Evolutionary conservation across 176 grass and related monocot species (phyloP), one percentile per base, ranked within the genome.

Genomic region (Oryza glaberrima): DNA sequence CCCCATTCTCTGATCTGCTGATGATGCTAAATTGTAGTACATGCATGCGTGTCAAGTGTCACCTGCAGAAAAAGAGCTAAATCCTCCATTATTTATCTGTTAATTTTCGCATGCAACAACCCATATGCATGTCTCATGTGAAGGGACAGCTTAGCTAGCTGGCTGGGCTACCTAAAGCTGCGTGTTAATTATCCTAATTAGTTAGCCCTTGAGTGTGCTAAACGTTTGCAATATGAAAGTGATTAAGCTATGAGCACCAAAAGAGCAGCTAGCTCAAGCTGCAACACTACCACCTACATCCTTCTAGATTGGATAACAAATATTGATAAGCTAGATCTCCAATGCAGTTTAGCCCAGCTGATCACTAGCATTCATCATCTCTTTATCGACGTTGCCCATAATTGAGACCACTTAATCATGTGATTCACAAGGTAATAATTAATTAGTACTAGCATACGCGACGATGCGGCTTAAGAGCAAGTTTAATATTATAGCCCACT

Each of bases 111-210:
- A 47, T 23, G 30, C 19, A 3, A 38, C 65, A 22, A 49, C 67
- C 16, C 68, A 61, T 84, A 70, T 47, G 30, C n/a, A 30, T 85
- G 74, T 83, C 77, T 84, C 51, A 22, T 11, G 87, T 89, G 82
- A 89, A 85, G 82, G 65, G 51, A 54, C 82, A 77, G 64, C 65
- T 44, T 47, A 67, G 49, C 63, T 44, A 49, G 52, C 52, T 46
- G 70, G 85, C 71, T 36, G 9, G 9, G 77, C 68, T 26, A 58
- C 20, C 49, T 82, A 71, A 75, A 83, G 81, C 6, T 36, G 22
- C 5, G 41, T 6, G 14, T 28, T 49, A 49, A 4, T 49, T 4
- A 49, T 49, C 0, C 38, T 40, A 9, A 41, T 41, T 41, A 49
- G 13, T 49, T 49, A 49, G 70, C 22, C 43, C 72, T 40, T 12